A percentile compares a stretch with the other conserved stretches of the same genome.
Evolutionary conservation across 78 protist genomes (phyloP).

Genomic region (Dictyostelium firmibasis): DNA sequence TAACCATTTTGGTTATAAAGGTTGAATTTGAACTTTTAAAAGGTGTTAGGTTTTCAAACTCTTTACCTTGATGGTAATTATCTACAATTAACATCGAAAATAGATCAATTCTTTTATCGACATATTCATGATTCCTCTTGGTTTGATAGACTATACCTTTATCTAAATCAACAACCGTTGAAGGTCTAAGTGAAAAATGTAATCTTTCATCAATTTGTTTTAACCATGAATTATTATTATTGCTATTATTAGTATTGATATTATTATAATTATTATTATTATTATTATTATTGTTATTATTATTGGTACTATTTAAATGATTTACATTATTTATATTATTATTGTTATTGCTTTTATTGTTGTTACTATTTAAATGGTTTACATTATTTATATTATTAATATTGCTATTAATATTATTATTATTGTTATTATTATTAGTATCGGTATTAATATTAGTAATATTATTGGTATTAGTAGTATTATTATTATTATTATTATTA

Average conservation of each 20-base stretch:
- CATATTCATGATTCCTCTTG: constrained; percentile 7
- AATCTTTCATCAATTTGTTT: constrained; percentile 46
- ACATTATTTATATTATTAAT: too few species aligned
- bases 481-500: too few species aligned
- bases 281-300: too few species aligned
- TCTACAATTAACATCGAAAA: neutral
- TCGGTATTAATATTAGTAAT: neutral
- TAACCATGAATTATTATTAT: neutral
- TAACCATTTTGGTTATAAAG: constrained; percentile 7
- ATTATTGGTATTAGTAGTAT: too few species aligned
- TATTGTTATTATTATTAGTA: neutral
- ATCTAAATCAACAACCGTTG: constrained; percentile 50
- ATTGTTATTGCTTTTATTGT: too few species aligned
- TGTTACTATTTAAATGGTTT: too few species aligned
- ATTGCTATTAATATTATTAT: too few species aligned
- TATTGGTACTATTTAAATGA: neutral
- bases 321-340: too few species aligned
- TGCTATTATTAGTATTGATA: neutral
- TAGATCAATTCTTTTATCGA: constrained; percentile 2
- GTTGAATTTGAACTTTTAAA: constrained; percentile 6
- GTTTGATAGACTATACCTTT: constrained; percentile 19
- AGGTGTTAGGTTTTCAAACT: neutral
- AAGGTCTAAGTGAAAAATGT: constrained; percentile 38
- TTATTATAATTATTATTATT: neutral
- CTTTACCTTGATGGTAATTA: neutral